Conservation (phyloP, 2,329 filamentous ascomycete genomes). For the Verticillium zaregamsianum region DNA sequence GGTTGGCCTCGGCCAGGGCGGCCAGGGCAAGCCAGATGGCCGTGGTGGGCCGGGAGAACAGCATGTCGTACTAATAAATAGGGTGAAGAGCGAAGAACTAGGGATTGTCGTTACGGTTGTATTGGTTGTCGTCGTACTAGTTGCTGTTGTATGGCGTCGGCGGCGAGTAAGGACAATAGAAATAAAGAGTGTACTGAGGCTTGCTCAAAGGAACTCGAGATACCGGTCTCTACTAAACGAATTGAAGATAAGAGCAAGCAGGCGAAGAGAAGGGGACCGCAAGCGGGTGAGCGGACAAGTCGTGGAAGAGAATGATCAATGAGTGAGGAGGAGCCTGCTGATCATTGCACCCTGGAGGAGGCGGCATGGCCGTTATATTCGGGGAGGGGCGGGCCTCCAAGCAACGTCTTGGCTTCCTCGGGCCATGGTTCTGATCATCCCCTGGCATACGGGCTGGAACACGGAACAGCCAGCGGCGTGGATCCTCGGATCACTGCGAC, state of each 20-base stretch:
- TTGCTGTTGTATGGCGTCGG: background rate
- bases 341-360: conserved; percentile 4
- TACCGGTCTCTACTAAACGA: conserved; percentile 13
- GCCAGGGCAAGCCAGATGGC: conserved; percentile 7
- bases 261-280: conserved; percentile 10
- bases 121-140: background rate
- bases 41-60: background rate
- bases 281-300: conserved; percentile 5
- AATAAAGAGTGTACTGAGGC: conserved; percentile 4
- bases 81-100: background rate
- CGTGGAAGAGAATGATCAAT: background rate
- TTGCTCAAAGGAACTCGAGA: conserved; percentile 13
- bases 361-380: conserved; percentile 9
- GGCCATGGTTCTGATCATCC: background rate
- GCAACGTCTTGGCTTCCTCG: background rate
- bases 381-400: background rate
- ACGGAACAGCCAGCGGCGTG: background rate
- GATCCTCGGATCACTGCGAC: background rate
- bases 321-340: conserved; percentile 11
- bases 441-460: background rate
- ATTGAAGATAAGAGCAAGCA: conserved; percentile 1
- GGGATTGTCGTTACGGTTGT: background rate
- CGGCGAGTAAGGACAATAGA: background rate
- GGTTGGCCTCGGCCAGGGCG: conserved; percentile 8
- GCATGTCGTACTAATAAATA: background rate